Evolutionary conservation across 768 basidiomycete species (phyloP).

Genomic region (Phanerodontia chrysosporium): DNA sequence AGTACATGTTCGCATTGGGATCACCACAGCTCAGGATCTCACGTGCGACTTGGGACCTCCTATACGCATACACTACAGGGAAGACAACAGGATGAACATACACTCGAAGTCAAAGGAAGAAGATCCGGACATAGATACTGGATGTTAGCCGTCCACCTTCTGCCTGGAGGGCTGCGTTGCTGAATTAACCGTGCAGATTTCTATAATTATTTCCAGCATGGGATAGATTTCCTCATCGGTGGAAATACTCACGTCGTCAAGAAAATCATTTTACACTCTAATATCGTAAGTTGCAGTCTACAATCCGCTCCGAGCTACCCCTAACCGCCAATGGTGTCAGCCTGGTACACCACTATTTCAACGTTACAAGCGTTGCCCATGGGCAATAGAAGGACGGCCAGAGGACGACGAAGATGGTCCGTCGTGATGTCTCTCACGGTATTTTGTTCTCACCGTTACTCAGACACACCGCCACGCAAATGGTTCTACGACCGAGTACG

Average conservation of each 20-base stretch:
- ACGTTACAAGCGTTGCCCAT: conserved; percentile 86
- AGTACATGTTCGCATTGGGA: conserved; percentile 60
- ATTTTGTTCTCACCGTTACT: too few species aligned
- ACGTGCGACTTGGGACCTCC: conserved; percentile 77
- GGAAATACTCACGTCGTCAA: conserved; percentile 65
- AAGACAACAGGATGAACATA: conserved; percentile 85
- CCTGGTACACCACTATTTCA: conserved; percentile 89
- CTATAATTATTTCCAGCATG: conserved; percentile 91
- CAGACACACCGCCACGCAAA: conserved; percentile 74
- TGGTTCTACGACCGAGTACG: conserved; percentile 66
- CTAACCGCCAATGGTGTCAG: conserved; percentile 47
- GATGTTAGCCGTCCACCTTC: too few species aligned
- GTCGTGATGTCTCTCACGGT: too few species aligned
- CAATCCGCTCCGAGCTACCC: background rate
- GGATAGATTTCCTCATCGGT: conserved; percentile 82
- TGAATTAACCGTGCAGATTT: conserved; percentile 47
- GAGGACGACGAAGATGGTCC: conserved; percentile 83
- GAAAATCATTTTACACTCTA: conserved; percentile 87
- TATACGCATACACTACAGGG: conserved; percentile 75
- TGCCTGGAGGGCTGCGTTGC: too few species aligned
- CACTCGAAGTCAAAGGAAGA: conserved; percentile 47
- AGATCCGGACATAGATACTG: conserved; percentile 47
- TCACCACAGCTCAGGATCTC: conserved; percentile 82
- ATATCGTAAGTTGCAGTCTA: conserved; percentile 55
- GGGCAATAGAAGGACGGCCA: conserved; percentile 77